These are phyloP conservation scores for Ascoidea rubescens DNA, from an alignment of 805 yeast species.

Conservation along the genomic window DNA sequence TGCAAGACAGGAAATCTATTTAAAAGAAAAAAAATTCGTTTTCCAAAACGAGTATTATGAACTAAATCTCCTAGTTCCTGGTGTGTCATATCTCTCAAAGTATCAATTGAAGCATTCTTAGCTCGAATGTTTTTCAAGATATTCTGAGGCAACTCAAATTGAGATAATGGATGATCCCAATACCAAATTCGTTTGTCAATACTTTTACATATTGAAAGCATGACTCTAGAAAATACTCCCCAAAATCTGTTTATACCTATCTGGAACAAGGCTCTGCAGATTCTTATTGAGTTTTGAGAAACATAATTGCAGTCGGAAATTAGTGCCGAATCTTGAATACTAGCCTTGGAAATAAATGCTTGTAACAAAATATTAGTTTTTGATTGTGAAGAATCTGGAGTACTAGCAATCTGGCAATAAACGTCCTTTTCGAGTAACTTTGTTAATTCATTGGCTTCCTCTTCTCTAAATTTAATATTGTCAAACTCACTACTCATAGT, in stretches of 20 bases:
- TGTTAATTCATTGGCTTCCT: slow-evolving; percentile 66
- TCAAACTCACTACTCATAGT: slow-evolving; percentile 93
- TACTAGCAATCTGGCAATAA: slow-evolving; percentile 76
- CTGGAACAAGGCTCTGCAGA: slow-evolving; percentile 78
- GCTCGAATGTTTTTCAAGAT: slow-evolving; percentile 48
- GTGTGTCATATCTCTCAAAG: slow-evolving; percentile 56
- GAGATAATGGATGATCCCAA: slow-evolving; percentile 78
- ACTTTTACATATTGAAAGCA: slow-evolving; percentile 74
- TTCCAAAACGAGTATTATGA: slow-evolving; percentile 69
- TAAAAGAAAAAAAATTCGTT: slow-evolving; percentile 39
- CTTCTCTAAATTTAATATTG: slow-evolving; percentile 75
- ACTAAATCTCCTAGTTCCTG: slow-evolving; percentile 81
- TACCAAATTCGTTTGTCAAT: slow-evolving; percentile 82
- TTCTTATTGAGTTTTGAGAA: slow-evolving; percentile 91
- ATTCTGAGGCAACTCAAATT: slow-evolving; percentile 65
- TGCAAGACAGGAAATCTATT: slow-evolving; percentile 63
- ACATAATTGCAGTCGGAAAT: slow-evolving; percentile 82
- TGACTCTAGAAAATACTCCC: slow-evolving; percentile 67
- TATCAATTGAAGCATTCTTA: slow-evolving; percentile 57
- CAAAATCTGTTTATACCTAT: slow-evolving; percentile 83
- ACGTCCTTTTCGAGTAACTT: slow-evolving; percentile 41
- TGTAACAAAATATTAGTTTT: slow-evolving; percentile 83
- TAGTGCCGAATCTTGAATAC: slow-evolving; percentile 65
- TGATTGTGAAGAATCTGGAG: slow-evolving; percentile 60
- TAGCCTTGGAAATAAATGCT: slow-evolving; percentile 69